Base-by-base conservation (phyloP, 83 land plant genomes). In the Thuja plicata region DNA sequence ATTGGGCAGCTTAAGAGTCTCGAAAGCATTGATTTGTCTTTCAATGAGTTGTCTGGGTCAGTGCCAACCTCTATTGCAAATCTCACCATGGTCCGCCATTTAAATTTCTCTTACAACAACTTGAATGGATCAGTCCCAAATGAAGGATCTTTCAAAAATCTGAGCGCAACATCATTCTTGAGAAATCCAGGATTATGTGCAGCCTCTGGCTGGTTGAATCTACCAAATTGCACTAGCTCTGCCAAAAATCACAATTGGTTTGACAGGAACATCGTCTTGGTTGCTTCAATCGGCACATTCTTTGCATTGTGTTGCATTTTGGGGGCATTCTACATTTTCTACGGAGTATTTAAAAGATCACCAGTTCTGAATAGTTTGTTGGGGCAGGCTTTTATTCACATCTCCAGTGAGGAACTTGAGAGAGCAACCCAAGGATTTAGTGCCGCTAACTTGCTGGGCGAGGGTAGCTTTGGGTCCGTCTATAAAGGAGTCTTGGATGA, bases 111-210 rank as follows among this genome's bases (percentile, higher is more conserved):
- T 24, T 82, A 85, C 24, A 93, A 95, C 60, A 48, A 88, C 15
- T 86, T 95, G n/a, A 89, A n/a, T 24, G 97, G 97, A 2, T 88
- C 45, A 27, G 89, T 95, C 50, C 96, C 96, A 9, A 76, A 89
- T 21, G 2, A 52, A 27, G 96, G 95, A 19, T 52, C 93, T 76
- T 92, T 95, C 41, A 43, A 35, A 30, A 89, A 80, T 79, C 76
- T 93, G 13, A 88, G 62, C 40, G 1, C 85, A 37, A 76, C 93
- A 16, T 89, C 88, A 81, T 91, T 94, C 48, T 80, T 40, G 15
- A 93, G 96, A 24, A 95, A 95, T 74, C 50, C 86, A 16, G 89
- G 34, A 77, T 92, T 95, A 0, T 95, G 97, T 90, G 96, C 94
- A 43, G 71, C 91, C 55, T 52, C 55, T 0, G 55, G 55, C 27